Evolutionary conservation across 2,329 filamentous ascomycete genomes (phyloP).

Genomic region (Trichoderma brevicompactum): DNA sequence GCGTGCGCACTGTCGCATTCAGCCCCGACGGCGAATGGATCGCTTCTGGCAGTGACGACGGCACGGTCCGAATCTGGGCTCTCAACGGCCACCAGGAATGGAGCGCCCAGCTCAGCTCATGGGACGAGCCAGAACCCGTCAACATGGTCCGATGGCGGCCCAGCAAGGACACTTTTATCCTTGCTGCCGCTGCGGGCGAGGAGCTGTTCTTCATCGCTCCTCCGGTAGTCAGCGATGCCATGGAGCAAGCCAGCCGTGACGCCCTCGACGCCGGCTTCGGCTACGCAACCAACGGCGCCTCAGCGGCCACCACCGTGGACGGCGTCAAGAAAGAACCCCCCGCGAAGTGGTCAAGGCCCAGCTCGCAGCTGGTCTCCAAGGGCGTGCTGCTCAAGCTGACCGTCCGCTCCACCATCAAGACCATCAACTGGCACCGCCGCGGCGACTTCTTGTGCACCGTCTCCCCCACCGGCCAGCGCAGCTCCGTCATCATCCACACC

Average conservation of each 20-base stretch:
- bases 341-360: conserved; percentile 83
- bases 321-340: conserved; percentile 72
- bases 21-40: conserved; percentile 86
- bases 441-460: conserved; percentile 95
- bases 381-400: conserved; percentile 82
- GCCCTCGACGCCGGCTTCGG: conserved; percentile 90
- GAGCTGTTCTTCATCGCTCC: conserved; percentile 85
- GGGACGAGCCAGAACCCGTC: conserved; percentile 66
- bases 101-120: conserved; percentile 76
- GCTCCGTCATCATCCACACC: conserved; percentile 91
- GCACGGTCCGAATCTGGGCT: conserved; percentile 89
- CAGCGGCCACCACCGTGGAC: conserved; percentile 52
- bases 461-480: conserved; percentile 75
- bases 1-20: conserved; percentile 81
- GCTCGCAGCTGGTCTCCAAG: conserved; percentile 71
- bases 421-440: conserved; percentile 89
- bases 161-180: conserved; percentile 74
- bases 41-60: conserved; percentile 92
- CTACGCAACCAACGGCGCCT: conserved; percentile 73
- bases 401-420: conserved; percentile 80
- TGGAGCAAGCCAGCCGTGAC: conserved; percentile 75
- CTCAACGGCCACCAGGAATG: conserved; percentile 88
- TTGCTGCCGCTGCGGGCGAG: conserved; percentile 84
- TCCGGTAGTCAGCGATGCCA: conserved; percentile 70
- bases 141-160: conserved; percentile 91